These are phyloP conservation scores for Trametopsis cervina DNA, from an alignment of 768 basidiomycete species.

Conservation along the genomic window DNA sequence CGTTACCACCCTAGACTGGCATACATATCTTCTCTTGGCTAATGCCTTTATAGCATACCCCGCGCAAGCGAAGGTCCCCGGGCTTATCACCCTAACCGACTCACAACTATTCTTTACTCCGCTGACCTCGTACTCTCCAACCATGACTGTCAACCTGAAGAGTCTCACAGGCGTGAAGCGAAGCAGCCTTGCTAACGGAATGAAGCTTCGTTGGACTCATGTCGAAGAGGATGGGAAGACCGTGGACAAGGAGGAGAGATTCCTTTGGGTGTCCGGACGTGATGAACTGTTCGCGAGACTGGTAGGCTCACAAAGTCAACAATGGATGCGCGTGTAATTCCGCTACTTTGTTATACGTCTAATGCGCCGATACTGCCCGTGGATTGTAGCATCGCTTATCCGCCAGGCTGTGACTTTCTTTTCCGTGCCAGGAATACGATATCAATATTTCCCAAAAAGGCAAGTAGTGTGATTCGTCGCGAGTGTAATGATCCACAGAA, in stretches of 20 bases:
- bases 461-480: neutral
- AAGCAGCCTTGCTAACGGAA: slow-evolving; percentile 41
- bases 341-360: neutral
- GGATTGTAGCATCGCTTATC: neutral
- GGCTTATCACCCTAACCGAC: slow-evolving; percentile 51
- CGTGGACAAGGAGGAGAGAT: slow-evolving; percentile 42
- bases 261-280: slow-evolving; percentile 51
- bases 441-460: neutral
- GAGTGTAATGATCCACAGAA: neutral
- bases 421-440: neutral
- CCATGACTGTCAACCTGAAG: slow-evolving; percentile 37
- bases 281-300: slow-evolving; percentile 65
- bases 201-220: slow-evolving; percentile 39
- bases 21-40: too few relatives aligned
- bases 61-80: slow-evolving; percentile 51
- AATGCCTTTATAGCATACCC: slow-evolving; percentile 41
- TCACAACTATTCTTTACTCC: slow-evolving; percentile 48
- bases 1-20: slow-evolving; percentile 3
- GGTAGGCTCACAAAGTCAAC: slow-evolving; percentile 40
- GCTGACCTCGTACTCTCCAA: slow-evolving; percentile 38
- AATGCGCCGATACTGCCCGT: neutral
- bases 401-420: too few relatives aligned
- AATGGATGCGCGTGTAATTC: slow-evolving; percentile 31
- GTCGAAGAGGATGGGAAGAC: slow-evolving; percentile 21
- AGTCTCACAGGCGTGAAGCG: slow-evolving; percentile 53